phyloP scores from a whole-genome alignment of 805 yeast genomes.

The Teunomyces atbi region DNA sequence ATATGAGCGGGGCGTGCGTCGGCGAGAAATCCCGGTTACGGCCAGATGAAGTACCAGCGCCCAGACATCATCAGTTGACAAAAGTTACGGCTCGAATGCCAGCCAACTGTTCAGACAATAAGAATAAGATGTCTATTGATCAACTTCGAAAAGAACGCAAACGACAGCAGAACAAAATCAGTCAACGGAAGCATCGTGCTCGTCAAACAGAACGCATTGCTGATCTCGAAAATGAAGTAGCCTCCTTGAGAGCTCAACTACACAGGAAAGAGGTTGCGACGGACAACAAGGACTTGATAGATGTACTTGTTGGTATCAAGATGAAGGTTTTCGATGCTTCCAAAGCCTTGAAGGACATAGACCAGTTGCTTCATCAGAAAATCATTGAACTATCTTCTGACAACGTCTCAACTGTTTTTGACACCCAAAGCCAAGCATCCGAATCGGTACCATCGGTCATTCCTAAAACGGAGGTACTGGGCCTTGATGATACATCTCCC shows the following conservation, averaged over 20 bases:
- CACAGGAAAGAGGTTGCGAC: background rate
- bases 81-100: background rate
- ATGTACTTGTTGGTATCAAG: background rate
- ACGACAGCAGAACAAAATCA: conserved; percentile 4
- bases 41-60: background rate
- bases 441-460: background rate
- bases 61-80: background rate
- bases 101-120: background rate
- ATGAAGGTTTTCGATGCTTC: conserved; percentile 3
- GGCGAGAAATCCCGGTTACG: conserved; percentile 1
- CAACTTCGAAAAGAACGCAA: conserved; percentile 1
- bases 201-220: conserved; percentile 1
- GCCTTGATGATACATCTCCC: background rate
- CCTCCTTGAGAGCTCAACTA: background rate
- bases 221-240: conserved; percentile 1
- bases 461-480: background rate
- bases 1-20: background rate
- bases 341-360: conserved; percentile 2
- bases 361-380: background rate
- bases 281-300: background rate
- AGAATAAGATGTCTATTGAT: background rate
- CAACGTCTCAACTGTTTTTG: background rate
- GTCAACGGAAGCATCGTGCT: conserved; percentile 2
- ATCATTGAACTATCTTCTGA: background rate
- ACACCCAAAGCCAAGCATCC: background rate